Evolutionary conservation across 306 rosid species (phyloP).

Genomic region (Cucumis cinereus): DNA sequence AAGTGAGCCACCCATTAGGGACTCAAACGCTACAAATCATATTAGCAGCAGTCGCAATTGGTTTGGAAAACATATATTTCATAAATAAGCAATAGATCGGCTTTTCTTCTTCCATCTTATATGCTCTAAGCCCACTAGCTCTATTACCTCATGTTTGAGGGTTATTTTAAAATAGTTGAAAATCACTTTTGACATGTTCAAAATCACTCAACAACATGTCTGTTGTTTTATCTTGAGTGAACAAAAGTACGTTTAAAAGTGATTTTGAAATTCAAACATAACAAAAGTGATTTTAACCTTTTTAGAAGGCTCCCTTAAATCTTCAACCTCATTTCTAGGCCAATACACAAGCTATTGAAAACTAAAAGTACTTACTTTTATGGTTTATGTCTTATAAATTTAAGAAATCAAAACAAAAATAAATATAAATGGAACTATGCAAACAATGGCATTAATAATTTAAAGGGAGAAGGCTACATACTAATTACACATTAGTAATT

Average conservation of each 20-base stretch:
- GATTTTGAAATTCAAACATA: too few species aligned
- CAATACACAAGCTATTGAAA: background rate
- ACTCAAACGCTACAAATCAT: background rate
- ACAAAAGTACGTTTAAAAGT: too few species aligned
- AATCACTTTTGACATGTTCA: background rate
- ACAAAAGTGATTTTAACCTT: background rate
- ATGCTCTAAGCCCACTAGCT: background rate
- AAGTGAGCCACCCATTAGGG: background rate
- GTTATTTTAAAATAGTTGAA: too few species aligned
- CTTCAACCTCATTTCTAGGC: background rate
- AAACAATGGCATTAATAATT: background rate
- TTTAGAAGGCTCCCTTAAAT: background rate
- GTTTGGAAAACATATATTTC: background rate
- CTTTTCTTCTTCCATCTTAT: background rate
- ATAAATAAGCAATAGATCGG: background rate
- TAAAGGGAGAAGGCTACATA: background rate
- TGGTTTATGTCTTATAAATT: background rate
- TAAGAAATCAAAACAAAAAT: background rate
- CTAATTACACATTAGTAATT: background rate
- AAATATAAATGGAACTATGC: background rate
- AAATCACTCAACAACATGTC: too few species aligned
- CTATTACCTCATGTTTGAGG: too few species aligned
- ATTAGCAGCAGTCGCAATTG: background rate
- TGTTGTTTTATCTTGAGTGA: background rate
- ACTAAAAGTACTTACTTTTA: too few species aligned